Conservation (phyloP, 805 yeast species). For the Saturnispora galanensis region DNA sequence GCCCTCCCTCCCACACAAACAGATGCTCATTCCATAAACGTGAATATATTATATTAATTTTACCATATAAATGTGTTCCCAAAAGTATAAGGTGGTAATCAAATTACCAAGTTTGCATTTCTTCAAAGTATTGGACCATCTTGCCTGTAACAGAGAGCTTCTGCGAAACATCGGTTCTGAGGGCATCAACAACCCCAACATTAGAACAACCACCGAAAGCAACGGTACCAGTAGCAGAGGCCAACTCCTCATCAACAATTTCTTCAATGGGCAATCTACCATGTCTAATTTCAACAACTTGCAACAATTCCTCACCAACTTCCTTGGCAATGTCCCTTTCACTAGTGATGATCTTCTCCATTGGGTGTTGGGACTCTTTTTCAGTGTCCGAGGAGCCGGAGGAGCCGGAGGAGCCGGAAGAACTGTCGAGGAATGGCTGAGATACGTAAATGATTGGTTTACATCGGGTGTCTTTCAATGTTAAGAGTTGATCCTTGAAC, state of each 20-base stretch:
- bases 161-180: conserved; percentile 19
- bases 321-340: conserved; percentile 8
- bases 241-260: conserved; percentile 30
- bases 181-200: conserved; percentile 30
- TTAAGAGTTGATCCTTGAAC: conserved; percentile 36
- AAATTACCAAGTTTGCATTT: conserved; percentile 28
- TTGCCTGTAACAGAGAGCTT: conserved; percentile 10
- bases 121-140: conserved; percentile 26
- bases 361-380: background rate
- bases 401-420: conserved; percentile 4
- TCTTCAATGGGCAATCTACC: conserved; percentile 34
- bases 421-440: conserved; percentile 20
- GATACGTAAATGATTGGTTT: conserved; percentile 35
- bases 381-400: conserved; percentile 4
- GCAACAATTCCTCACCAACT: conserved; percentile 19
- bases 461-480: conserved; percentile 26
- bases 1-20: no score
- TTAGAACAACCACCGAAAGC: conserved; percentile 45
- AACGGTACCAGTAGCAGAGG: conserved; percentile 29
- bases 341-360: conserved; percentile 3
- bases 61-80: no score
- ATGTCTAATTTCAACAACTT: conserved; percentile 32
- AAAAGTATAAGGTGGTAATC: no score
- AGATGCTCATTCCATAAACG: no score
- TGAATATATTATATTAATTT: no score